Evolutionary conservation across 1,284 basidiomycete genomes (phyloP).

Genomic region (Puccinia polysora): DNA sequence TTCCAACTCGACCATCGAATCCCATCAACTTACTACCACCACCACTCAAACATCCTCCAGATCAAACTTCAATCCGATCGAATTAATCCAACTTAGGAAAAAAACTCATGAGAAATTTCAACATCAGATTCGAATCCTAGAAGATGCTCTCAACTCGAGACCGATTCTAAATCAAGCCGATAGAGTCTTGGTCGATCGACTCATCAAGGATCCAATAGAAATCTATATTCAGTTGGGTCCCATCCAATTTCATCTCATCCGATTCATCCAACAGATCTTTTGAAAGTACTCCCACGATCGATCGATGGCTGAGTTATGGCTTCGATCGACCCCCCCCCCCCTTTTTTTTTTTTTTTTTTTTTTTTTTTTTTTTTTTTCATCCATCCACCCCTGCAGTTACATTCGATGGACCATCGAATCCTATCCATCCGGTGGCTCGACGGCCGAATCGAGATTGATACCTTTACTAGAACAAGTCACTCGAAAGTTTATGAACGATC

Average conservation of each 20-base stretch:
- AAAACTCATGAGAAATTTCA: constrained; percentile 2
- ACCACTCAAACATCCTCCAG: neutral
- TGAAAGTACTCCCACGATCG: too few species aligned
- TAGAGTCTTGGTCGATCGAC: constrained; percentile 1
- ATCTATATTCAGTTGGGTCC: constrained; percentile 54
- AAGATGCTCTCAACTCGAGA: neutral
- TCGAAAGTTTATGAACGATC: constrained; percentile 70
- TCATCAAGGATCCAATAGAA: constrained; percentile 55
- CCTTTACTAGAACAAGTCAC: constrained; percentile 72
- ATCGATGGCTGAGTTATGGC: too few species aligned
- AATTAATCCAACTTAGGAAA: neutral
- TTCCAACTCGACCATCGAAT: constrained; percentile 5
- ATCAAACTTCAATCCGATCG: neutral
- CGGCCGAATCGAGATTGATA: constrained; percentile 60
- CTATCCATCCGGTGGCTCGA: constrained; percentile 62
- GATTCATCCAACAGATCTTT: too few species aligned
- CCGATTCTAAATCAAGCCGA: neutral
- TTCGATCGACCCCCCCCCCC: too few species aligned
- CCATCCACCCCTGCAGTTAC: constrained; percentile 55
- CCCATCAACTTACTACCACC: neutral
- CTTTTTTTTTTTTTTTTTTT: constrained; percentile 49
- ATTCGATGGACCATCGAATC: constrained; percentile 67
- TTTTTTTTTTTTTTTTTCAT: constrained; percentile 47
- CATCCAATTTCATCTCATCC: neutral
- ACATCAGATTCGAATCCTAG: neutral